Base-by-base conservation (phyloP, 2,329 filamentous ascomycete genomes). In the Pseudopyrenochaeta lycopersici region DNA sequence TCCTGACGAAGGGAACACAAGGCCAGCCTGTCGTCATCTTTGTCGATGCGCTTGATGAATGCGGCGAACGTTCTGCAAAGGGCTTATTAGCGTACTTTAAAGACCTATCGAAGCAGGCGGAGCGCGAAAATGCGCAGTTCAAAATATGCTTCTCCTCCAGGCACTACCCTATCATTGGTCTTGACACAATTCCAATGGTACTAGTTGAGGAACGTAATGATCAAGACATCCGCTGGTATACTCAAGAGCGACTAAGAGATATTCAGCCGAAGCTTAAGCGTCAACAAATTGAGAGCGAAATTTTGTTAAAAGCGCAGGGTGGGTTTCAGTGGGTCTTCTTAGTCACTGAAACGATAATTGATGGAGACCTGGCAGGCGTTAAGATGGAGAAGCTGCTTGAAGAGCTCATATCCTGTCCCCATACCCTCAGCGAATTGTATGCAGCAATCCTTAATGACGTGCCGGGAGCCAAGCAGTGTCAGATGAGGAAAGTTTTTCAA, bases 61-160 rank as follows among this genome's bases (percentile, higher is more conserved):
- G 56, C 29, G 56, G 52, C 1, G 56, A 56, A 45, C 11, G 12
- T 12, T 2, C 41, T 30, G 56, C 52, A 18, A 59, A 47, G 38
- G 50, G 27, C 17, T 47, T 59, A 27, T n/a, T 59, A 52, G 31
- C 31, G 31, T 59, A 52, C 27, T 56, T 59, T 31, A 46, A 44
- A 46, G 44, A 47, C 21, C 21, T 58, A 7, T 35, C 21, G 5
- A 10, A 23, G 3, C n/a, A 55, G 0, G 68, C 72, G 1, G 42
- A 60, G 0, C 27, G 59, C 2, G 45, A 30, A 0, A 30, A 48
- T 0, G 23, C 59, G 0, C 7, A 27, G 0, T 53, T 83, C 0
- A 67, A 51, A 0, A 59, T 81, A 0, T 82, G 78, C 46, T 76
- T 84, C 1, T 80, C 81, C 0, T 83, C 81, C 40, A 72, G 82